Evolutionary conservation across 2,329 filamentous ascomycete species (phyloP).

Genomic region (Fusarium vanettenii): DNA sequence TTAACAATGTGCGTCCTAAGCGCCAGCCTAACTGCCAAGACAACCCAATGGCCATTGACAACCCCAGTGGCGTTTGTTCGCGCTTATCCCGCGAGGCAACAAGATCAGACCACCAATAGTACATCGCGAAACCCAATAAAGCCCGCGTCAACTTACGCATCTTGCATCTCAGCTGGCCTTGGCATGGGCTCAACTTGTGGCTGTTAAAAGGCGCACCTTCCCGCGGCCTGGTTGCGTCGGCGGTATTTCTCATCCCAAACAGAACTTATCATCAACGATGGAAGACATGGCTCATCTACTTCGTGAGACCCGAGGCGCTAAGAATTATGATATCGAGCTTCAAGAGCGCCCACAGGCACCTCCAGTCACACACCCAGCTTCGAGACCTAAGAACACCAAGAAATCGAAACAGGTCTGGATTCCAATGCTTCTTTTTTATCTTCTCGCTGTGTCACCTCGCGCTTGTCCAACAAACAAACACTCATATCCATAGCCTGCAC

Average conservation of each 20-base stretch:
- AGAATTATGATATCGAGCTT: not conserved
- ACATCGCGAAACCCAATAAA: not conserved
- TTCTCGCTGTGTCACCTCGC: not conserved
- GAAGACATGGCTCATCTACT: not conserved
- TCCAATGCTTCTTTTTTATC: no score
- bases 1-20: no score
- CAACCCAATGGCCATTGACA: not conserved
- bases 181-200: not conserved
- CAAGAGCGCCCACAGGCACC: not conserved
- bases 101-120: not conserved
- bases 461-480: not conserved
- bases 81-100: not conserved
- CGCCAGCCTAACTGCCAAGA: no score
- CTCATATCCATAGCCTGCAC: not conserved
- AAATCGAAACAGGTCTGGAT: no score
- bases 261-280: no score
- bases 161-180: not conserved
- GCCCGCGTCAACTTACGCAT: not conserved
- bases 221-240: not conserved
- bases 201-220: not conserved
- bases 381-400: no score
- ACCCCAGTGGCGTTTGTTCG: not conserved
- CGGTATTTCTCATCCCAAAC: no score
- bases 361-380: no score
- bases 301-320: not conserved